A percentile compares a stretch with the other conserved stretches of the same genome.
phyloP scores from a whole-genome alignment of 306 rosid genomes.

The Prunus salicina region DNA sequence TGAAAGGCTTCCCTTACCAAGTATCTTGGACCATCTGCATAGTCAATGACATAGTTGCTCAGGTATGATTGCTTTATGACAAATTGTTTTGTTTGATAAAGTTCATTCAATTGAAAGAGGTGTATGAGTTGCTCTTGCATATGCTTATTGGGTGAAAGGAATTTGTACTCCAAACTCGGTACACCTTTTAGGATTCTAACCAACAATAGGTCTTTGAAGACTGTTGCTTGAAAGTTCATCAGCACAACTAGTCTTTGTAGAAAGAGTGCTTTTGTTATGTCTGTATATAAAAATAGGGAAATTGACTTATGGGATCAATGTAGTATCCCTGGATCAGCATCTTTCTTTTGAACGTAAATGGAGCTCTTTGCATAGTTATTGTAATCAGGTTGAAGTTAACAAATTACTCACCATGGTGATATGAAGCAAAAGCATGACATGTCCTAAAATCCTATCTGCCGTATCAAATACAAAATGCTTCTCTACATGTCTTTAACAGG shows the following conservation, averaged over 20 bases:
- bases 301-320: background rate
- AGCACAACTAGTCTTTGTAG: slow-evolving; percentile 2
- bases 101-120: background rate
- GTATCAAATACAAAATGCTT: no score
- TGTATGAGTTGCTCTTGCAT: background rate
- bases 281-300: background rate
- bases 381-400: background rate
- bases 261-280: background rate
- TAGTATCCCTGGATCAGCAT: background rate
- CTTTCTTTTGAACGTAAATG: background rate
- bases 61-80: slow-evolving; percentile 44
- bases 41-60: slow-evolving; percentile 59
- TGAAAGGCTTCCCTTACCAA: slow-evolving; percentile 63
- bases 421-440: no score
- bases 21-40: slow-evolving; percentile 65
- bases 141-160: background rate
- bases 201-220: background rate
- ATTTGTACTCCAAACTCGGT: background rate
- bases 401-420: background rate
- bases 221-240: background rate
- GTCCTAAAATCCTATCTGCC: no score
- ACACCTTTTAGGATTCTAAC: background rate
- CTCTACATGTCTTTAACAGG: no score
- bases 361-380: background rate
- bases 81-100: background rate